phyloP scores from a whole-genome alignment of 139 green algal species.

The Nannochloris sp. region DNA sequence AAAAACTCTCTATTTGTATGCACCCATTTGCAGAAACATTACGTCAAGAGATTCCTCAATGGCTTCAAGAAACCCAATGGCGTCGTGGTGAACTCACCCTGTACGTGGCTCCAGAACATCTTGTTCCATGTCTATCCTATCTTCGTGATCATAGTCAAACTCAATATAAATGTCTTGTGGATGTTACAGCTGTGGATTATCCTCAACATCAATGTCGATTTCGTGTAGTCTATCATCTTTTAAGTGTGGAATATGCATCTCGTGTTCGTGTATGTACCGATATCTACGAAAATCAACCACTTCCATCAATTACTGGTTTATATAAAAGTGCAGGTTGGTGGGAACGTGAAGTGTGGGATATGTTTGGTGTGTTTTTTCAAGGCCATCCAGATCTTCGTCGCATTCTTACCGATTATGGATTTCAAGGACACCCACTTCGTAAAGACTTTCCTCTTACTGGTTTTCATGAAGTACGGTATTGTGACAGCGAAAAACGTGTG shows the following conservation, averaged over 20 bases:
- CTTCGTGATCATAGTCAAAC: slow-evolving; percentile 50
- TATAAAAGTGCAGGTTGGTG: slow-evolving; percentile 46
- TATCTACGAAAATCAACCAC: slow-evolving; percentile 33
- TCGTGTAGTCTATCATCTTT: slow-evolving; percentile 50
- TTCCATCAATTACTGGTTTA: slow-evolving; percentile 30
- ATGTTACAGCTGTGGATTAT: slow-evolving; percentile 49
- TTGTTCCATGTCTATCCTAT: slow-evolving; percentile 56
- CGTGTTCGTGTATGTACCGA: slow-evolving; percentile 39
- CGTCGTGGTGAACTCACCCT: slow-evolving; percentile 42
- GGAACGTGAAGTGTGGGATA: slow-evolving; percentile 78
- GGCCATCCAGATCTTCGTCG: slow-evolving; percentile 77
- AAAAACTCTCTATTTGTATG: slow-evolving; percentile 9
- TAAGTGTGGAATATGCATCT: slow-evolving; percentile 44
- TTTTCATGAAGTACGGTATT: slow-evolving; percentile 66
- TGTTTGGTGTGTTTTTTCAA: slow-evolving; percentile 84
- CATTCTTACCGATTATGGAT: slow-evolving; percentile 87
- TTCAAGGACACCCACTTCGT: slow-evolving; percentile 74
- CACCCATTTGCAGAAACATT: not conserved
- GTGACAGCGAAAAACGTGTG: slow-evolving; percentile 51
- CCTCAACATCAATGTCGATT: slow-evolving; percentile 5
- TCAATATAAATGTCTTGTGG: slow-evolving; percentile 55
- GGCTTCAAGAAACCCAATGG: slow-evolving; percentile 44
- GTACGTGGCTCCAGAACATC: slow-evolving; percentile 40
- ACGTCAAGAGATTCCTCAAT: slow-evolving; percentile 51
- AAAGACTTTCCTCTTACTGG: slow-evolving; percentile 86